Evolutionary conservation across 169 alveolate species (phyloP).

Genomic region (Plasmodium relictum): DNA sequence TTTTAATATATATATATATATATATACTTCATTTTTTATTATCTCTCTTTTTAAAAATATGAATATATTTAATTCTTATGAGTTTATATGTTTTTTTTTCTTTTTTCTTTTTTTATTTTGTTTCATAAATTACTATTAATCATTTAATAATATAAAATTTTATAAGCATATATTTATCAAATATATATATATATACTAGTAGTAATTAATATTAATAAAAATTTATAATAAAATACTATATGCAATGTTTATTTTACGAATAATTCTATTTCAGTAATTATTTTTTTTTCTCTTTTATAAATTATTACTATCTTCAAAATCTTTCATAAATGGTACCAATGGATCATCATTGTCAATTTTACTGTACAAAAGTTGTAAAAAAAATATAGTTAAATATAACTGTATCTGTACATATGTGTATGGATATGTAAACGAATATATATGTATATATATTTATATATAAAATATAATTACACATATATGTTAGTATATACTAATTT

Average conservation of each 20-base stretch:
- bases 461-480: not conserved
- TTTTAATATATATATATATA: not conserved
- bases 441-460: conserved; percentile 1
- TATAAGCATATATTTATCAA: too few relatives aligned
- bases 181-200: too few relatives aligned
- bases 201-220: too few relatives aligned
- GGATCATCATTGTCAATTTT: conserved; percentile 77
- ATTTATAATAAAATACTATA: too few relatives aligned
- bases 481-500: not conserved
- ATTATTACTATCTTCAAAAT: conserved; percentile 73
- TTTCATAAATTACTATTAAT: too few relatives aligned
- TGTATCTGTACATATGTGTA: not conserved
- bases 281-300: not conserved
- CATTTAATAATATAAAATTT: too few relatives aligned
- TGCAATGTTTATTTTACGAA: too few relatives aligned
- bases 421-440: not conserved
- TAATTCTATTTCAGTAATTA: too few relatives aligned
- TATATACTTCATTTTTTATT: not conserved
- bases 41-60: too few relatives aligned
- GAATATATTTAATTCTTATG: too few relatives aligned
- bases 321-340: conserved; percentile 66
- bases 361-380: conserved; percentile 11
- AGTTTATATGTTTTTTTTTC: too few relatives aligned
- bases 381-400: not conserved
- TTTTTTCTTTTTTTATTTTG: too few relatives aligned